Percentiles rank a stretch among this genome's conserved stretches.
Evolutionary conservation across 2,329 filamentous ascomycete species (phyloP).

Genomic region (Talaromyces sp.): DNA sequence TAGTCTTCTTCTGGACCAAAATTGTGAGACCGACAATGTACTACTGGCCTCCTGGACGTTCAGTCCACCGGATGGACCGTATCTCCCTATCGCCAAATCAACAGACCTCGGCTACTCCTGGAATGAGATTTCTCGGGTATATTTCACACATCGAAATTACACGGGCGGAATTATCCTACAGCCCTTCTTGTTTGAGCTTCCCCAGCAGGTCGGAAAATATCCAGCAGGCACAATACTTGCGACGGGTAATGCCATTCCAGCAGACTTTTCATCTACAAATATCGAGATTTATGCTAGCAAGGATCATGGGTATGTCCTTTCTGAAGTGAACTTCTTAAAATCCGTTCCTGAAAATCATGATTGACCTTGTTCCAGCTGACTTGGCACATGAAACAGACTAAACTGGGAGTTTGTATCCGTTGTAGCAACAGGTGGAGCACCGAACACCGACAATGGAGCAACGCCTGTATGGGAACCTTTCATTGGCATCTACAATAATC

Average conservation of each 20-base stretch:
- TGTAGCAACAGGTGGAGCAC: slow-evolving; percentile 62
- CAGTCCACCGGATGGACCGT: slow-evolving; percentile 54
- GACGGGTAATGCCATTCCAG: slow-evolving; percentile 55
- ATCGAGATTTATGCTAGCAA: slow-evolving; percentile 66
- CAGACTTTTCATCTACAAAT: slow-evolving; percentile 58
- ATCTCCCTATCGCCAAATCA: slow-evolving; percentile 52
- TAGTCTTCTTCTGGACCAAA: slow-evolving; percentile 40
- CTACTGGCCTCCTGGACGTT: slow-evolving; percentile 56
- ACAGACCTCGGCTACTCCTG: slow-evolving; percentile 58
- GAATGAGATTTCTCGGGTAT: slow-evolving; percentile 60
- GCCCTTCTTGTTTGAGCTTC: slow-evolving; percentile 64
- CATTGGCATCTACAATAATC: slow-evolving; percentile 49
- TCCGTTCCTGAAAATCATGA: no score
- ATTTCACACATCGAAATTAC: slow-evolving; percentile 56
- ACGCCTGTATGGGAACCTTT: slow-evolving; percentile 74
- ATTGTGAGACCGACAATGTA: slow-evolving; percentile 31
- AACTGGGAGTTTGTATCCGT: slow-evolving; percentile 67
- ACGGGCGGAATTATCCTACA: slow-evolving; percentile 66
- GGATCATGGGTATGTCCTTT: slow-evolving; percentile 36
- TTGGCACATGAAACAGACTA: slow-evolving; percentile 39
- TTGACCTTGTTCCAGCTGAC: no score
- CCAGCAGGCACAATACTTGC: slow-evolving; percentile 61
- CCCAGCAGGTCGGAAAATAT: slow-evolving; percentile 55
- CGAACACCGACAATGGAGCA: slow-evolving; percentile 60
- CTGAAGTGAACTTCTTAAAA: background rate